Percentiles rank a stretch among this genome's conserved stretches.
Evolutionary conservation across 768 basidiomycete genomes (phyloP).

Genomic region (Fistulinella prunicolor): DNA sequence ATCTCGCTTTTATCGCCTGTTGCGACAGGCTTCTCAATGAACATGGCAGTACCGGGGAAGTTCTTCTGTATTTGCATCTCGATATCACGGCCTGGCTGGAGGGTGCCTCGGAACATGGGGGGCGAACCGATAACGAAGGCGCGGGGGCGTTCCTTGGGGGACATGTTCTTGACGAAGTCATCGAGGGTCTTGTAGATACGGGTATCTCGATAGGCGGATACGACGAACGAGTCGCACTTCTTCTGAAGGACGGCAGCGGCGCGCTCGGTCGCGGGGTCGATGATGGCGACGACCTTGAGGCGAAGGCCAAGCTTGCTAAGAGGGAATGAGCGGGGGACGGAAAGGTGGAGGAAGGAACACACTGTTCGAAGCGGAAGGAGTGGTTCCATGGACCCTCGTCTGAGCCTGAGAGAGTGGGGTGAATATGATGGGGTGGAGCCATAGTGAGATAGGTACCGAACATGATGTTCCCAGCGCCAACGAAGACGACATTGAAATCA

Average conservation of each 20-base stretch:
- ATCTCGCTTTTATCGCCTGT: conserved; percentile 74
- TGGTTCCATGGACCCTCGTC: conserved; percentile 93
- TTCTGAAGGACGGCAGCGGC: conserved; percentile 77
- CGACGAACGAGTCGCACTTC: conserved; percentile 92
- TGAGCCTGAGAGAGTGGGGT: conserved; percentile 50
- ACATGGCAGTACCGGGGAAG: conserved; percentile 87
- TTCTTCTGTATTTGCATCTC: conserved; percentile 83
- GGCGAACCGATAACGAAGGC: conserved; percentile 89
- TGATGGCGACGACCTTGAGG: conserved; percentile 91
- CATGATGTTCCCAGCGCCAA: conserved; percentile 98
- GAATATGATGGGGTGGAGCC: background rate
- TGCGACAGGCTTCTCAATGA: conserved; percentile 90
- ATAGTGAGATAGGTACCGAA: conserved; percentile 72
- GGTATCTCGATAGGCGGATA: conserved; percentile 89
- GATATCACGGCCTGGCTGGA: conserved; percentile 72
- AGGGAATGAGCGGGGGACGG: conserved; percentile 9
- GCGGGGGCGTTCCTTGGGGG: conserved; percentile 63
- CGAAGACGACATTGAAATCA: conserved; percentile 90
- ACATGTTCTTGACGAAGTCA: conserved; percentile 74
- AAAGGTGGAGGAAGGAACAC: conserved; percentile 23
- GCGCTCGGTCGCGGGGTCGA: conserved; percentile 87
- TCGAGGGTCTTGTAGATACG: conserved; percentile 81
- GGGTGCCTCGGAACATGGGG: conserved; percentile 88
- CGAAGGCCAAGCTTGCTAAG: conserved; percentile 89
- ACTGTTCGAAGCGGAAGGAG: conserved; percentile 89